Base-by-base conservation (phyloP, 768 basidiomycete species). In the Boletus barrowsii region DNA sequence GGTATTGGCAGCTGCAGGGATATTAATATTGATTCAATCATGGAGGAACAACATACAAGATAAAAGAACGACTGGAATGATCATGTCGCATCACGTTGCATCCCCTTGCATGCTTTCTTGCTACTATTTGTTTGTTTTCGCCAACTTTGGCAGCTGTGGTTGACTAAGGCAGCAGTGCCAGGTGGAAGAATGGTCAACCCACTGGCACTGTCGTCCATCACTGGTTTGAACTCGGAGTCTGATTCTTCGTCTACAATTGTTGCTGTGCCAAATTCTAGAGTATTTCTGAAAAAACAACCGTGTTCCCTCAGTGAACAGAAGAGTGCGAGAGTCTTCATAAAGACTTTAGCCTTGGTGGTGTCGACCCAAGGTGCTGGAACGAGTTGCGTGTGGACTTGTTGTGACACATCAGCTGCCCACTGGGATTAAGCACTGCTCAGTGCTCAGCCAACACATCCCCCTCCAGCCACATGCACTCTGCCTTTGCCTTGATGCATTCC, bases 271-370 rank as follows among this genome's bases (percentile, higher is more conserved):
- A n/a, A 37, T 10, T 47, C 36, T 1, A 11, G 37, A 20, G n/a
- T 55, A 5, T 18, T 46, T 33, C 15, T 35, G 15, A 56, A 56
- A 3, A 35, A 51, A 9, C 55, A 56, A 1, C 55, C 41, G 14
- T 56, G 32, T 13, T 56, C 41, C 1, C 15, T 30, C 13, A 56
- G 11, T 1, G 45, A 42, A 36, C 55, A 56, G 29, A 51, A 56
- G 13, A 56, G 48, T 1, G 40, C 40, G 1, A 56, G n/a, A 3
- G 45, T 56, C 45, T 56, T 56, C 26, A 22, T 51, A 17, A 56
- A 56, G 15, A 56, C 30, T 24, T 55, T 43, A 10, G 39, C 48
- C 5, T 32, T 29, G 10, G 48, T 29, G 2, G 17, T 20, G 39
- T 9, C n/a, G 14, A 49, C 11, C 10, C 29, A 15, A 3, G 26